These are phyloP conservation scores for Lasiodiplodia gonubiensis DNA, from an alignment of 2,329 filamentous ascomycete species.

Conservation along the genomic window DNA sequence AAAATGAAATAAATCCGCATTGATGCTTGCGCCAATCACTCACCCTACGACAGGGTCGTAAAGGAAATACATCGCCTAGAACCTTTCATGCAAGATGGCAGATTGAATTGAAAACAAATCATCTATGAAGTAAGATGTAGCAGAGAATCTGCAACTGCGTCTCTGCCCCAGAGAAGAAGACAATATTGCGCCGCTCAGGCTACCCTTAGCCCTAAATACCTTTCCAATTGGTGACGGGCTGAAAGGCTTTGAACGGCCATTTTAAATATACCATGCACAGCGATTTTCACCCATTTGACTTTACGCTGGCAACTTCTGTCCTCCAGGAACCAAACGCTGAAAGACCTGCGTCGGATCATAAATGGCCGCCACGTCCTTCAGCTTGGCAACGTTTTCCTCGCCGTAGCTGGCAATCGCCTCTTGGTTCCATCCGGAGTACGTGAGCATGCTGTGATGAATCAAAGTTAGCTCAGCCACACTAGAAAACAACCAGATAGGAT, in stretches of 20 bases:
- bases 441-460: neutral
- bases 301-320: conserved; percentile 45
- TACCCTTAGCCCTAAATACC: too few relatives aligned
- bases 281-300: neutral
- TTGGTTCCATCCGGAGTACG: conserved; percentile 41
- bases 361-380: conserved; percentile 43
- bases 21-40: neutral
- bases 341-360: conserved; percentile 52
- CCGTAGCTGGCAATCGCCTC: conserved; percentile 52
- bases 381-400: conserved; percentile 38
- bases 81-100: neutral
- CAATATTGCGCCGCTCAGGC: neutral
- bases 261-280: neutral
- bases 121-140: neutral
- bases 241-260: neutral
- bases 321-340: conserved; percentile 49
- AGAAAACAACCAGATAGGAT: neutral
- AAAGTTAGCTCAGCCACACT: neutral
- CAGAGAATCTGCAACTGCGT: neutral
- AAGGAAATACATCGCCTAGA: neutral
- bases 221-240: too few relatives aligned
- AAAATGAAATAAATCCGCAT: neutral
- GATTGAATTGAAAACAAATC: neutral
- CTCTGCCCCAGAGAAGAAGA: neutral
- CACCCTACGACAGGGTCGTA: neutral